These are phyloP conservation scores for Pugionium cornutum DNA, from an alignment of 345 rosid species.

Conservation along the genomic window DNA sequence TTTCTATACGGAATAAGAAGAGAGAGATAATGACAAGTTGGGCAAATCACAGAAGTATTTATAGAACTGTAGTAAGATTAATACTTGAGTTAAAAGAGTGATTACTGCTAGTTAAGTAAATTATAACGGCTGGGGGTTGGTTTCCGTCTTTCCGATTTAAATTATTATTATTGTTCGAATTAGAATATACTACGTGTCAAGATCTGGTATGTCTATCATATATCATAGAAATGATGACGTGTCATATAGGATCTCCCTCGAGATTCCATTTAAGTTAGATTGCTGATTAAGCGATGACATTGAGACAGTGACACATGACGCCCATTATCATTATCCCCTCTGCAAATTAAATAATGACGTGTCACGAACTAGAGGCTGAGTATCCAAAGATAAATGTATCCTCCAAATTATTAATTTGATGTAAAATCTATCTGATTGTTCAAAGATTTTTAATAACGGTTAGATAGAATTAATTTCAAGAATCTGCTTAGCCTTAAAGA, in stretches of 20 bases:
- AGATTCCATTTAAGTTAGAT: neutral
- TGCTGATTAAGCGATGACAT: too few relatives aligned
- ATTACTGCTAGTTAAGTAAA: neutral
- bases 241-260: neutral
- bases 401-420: too few relatives aligned
- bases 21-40: neutral
- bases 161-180: too few relatives aligned
- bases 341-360: neutral
- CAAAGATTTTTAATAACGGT: too few relatives aligned
- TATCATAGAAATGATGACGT: slow-evolving; percentile 5
- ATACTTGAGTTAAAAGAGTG: neutral
- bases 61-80: neutral
- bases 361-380: slow-evolving; percentile 28
- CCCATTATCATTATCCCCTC: neutral
- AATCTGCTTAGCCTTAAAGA: too few relatives aligned
- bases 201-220: too few relatives aligned
- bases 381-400: neutral
- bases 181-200: too few relatives aligned
- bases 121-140: too few relatives aligned
- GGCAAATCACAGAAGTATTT: neutral
- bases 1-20: slow-evolving; percentile 11
- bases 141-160: too few relatives aligned
- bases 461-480: too few relatives aligned
- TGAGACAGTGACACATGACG: neutral
- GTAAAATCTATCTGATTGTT: too few relatives aligned